A percentile compares a stretch with the other conserved stretches of the same genome.
phyloP scores from a whole-genome alignment of 129 eudicot species.

The Ambrosia artemisiifolia region DNA sequence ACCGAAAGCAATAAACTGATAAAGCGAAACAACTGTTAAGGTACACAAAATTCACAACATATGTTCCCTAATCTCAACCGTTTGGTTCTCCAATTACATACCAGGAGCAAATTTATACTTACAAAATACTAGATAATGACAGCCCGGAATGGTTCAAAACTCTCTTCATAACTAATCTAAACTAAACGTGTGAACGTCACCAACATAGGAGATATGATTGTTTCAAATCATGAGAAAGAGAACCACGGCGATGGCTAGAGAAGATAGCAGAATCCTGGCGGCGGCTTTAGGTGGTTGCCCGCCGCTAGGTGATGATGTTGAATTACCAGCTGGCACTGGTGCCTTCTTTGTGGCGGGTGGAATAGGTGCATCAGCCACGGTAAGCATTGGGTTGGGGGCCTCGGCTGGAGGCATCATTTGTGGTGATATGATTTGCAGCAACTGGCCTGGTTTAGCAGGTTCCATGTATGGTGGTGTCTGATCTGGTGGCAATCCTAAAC shows the following conservation, averaged over 20 bases:
- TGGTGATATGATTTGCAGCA: conserved; percentile 31
- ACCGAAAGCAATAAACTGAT: conserved; percentile 10
- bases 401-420: conserved; percentile 53
- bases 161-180: conserved; percentile 10
- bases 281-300: conserved; percentile 46
- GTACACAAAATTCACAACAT: conserved; percentile 23
- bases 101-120: conserved; percentile 27
- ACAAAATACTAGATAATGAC: conserved; percentile 12
- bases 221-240: conserved; percentile 28
- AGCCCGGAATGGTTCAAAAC: conserved; percentile 22
- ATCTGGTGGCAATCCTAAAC: conserved; percentile 45
- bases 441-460: conserved; percentile 47
- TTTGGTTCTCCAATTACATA: conserved; percentile 32
- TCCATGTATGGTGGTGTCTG: conserved; percentile 55
- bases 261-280: conserved; percentile 29
- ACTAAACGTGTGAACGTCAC: neutral
- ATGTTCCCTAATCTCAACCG: conserved; percentile 13
- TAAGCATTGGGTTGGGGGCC: conserved; percentile 69
- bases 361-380: conserved; percentile 62
- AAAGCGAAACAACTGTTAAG: neutral
- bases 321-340: conserved; percentile 33
- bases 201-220: neutral
- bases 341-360: conserved; percentile 39
- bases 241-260: conserved; percentile 29
- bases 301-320: conserved; percentile 52